Percentiles rank a stretch among this genome's conserved stretches.
Conservation (phyloP, 352 stramenopile genomes). For the Phytophthora megakarya region DNA sequence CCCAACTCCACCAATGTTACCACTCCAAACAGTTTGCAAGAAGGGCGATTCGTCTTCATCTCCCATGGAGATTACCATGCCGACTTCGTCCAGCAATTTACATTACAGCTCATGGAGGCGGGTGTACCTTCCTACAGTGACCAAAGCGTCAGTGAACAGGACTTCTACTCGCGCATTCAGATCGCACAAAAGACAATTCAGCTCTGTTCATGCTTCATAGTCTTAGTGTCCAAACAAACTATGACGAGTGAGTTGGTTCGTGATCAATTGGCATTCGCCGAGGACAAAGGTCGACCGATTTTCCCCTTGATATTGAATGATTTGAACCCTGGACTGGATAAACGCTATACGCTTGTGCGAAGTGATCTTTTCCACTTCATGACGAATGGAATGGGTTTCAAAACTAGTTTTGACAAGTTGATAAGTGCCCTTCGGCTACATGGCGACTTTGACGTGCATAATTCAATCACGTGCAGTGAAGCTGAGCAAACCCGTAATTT, state of each 20-base stretch:
- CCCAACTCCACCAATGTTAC: not conserved
- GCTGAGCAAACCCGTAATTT: constrained; percentile 10
- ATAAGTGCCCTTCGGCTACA: not conserved
- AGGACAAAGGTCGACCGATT: constrained; percentile 77
- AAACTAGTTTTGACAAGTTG: constrained; percentile 46
- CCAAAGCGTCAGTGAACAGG: constrained; percentile 9
- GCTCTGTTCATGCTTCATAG: too few species aligned
- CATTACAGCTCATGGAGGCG: constrained; percentile 8
- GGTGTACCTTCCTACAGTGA: constrained; percentile 21
- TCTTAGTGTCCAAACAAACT: constrained; percentile 64
- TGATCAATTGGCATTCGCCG: constrained; percentile 75
- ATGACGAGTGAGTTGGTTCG: constrained; percentile 65
- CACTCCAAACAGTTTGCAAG: not conserved
- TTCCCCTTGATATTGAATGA: constrained; percentile 79
- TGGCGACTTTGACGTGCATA: not conserved
- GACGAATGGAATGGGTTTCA: constrained; percentile 49
- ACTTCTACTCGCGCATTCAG: constrained; percentile 21
- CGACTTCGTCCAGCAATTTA: constrained; percentile 13
- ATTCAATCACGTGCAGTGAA: constrained; percentile 1
- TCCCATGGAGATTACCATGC: constrained; percentile 26
- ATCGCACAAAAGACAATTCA: constrained; percentile 60
- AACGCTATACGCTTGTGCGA: constrained; percentile 68
- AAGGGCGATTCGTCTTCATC: constrained; percentile 18
- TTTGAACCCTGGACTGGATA: constrained; percentile 60
- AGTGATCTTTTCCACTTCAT: constrained; percentile 77